Conservation (phyloP, 2,329 filamentous ascomycete species). For the Trichophyton equinum region DNA sequence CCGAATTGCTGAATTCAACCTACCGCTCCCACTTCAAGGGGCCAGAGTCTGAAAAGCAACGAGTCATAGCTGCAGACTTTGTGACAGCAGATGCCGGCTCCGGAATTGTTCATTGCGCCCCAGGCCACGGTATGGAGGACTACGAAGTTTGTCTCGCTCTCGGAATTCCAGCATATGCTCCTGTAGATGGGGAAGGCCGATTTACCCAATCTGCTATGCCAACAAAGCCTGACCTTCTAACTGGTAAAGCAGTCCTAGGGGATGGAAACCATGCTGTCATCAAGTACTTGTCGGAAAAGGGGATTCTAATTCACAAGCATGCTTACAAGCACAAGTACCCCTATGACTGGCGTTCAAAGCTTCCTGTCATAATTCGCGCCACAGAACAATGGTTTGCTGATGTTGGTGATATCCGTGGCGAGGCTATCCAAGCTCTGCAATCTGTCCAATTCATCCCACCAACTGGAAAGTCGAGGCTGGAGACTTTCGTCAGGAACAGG, state of each 20-base stretch:
- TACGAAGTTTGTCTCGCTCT: constrained; percentile 66
- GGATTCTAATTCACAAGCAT: constrained; percentile 55
- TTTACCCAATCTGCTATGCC: constrained; percentile 75
- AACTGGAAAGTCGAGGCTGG: constrained; percentile 58
- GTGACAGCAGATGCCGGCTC: constrained; percentile 85
- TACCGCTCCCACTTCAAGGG: constrained; percentile 63
- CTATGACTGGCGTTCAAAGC: constrained; percentile 94
- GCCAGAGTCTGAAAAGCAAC: constrained; percentile 44
- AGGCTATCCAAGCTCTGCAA: constrained; percentile 56
- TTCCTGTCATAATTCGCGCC: constrained; percentile 77
- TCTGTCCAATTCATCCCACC: constrained; percentile 68
- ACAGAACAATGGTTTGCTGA: constrained; percentile 98
- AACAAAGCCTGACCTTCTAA: constrained; percentile 51
- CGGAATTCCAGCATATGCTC: constrained; percentile 63
- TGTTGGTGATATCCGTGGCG: constrained; percentile 66
- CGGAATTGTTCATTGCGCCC: constrained; percentile 86
- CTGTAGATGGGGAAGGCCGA: constrained; percentile 66
- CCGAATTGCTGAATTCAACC: constrained; percentile 49
- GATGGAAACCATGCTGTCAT: constrained; percentile 60
- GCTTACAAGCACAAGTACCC: constrained; percentile 83
- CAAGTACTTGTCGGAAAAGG: constrained; percentile 48
- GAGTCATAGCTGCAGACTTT: constrained; percentile 72
- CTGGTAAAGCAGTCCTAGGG: constrained; percentile 58
- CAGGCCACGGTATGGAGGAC: constrained; percentile 93
- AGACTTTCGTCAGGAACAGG: constrained; percentile 74